Evolutionary conservation across 2,329 filamentous ascomycete genomes (phyloP), one percentile per base, ranked within the genome.

Genomic region (Alternaria triticimaculans): DNA sequence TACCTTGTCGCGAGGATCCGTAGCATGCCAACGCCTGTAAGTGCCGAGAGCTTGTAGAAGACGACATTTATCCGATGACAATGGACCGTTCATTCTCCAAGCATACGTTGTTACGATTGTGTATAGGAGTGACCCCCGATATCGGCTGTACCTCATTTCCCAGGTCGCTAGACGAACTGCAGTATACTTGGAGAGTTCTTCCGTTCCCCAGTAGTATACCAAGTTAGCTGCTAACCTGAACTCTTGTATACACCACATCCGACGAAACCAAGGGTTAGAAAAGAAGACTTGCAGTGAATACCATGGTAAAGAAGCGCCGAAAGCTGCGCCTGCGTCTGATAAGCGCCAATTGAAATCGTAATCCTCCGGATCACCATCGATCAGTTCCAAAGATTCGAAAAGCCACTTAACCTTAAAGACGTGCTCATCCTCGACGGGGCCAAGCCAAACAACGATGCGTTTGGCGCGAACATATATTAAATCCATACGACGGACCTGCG

Each of bases 401-500:
- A 41, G 1, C 10, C 8, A 8, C 9, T 3, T 41, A 3, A 41
- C 9, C 1, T 41, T 41, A 18, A n/a, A 41, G 9, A n/a, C 9
- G 9, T 49, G 6, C n/a, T 49, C 23, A 5, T 2, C 12, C 25
- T 28, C 2, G 46, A 5, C n/a, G 25, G 5, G 3, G 11, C 46
- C 46, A 25, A 49, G 46, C 46, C 46, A 49, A 26, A 49, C 14
- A 28, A 49, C 46, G 46, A 49, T 25, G 46, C 46, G 23, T 49
- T 26, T 28, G 23, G 46, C 46, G 46, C 46, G 23, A 20, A 8
- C 5, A 14, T 26, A 49, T 1, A 20, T 49, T 7, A 2, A 49
- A 49, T 26, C 23, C 23, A 49, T 49, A n/a, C 46, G 25, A 12
- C 46, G 46, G n/a, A 49, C 46, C 2, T 49, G 46, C 23, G 46